Conservation (phyloP, 768 basidiomycete species). For the Termitomyces sp. region DNA sequence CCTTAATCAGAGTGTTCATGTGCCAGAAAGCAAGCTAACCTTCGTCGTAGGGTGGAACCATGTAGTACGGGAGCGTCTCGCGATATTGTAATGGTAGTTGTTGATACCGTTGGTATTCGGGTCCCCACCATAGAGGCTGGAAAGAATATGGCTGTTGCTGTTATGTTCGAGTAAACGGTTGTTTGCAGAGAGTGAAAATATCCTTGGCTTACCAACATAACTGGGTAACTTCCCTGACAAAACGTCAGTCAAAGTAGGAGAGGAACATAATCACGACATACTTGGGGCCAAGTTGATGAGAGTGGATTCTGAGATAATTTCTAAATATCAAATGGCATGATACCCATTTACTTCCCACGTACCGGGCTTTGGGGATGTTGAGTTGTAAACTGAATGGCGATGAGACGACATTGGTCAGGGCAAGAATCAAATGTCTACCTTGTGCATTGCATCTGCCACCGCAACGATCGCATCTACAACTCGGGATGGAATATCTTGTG, state of each 20-base stretch:
- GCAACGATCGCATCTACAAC: not conserved
- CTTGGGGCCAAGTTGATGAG: not conserved
- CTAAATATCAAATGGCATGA: too few species aligned
- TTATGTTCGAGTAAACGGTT: not conserved
- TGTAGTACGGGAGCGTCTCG: not conserved
- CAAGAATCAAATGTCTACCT: not conserved
- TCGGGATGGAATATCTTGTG: not conserved
- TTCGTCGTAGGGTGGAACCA: not conserved
- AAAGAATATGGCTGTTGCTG: not conserved
- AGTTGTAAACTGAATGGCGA: not conserved
- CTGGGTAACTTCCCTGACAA: not conserved
- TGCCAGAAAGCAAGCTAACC: not conserved
- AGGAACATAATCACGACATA: not conserved
- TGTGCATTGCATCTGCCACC: not conserved
- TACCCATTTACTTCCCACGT: not conserved
- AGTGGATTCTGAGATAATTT: not conserved
- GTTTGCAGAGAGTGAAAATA: not conserved
- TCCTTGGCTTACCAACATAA: not conserved
- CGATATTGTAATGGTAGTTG: not conserved
- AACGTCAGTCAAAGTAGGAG: not conserved
- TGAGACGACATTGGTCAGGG: not conserved
- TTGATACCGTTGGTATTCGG: not conserved
- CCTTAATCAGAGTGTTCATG: not conserved
- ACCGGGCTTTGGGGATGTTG: not conserved
- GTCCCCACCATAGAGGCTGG: not conserved